A percentile compares a stretch with the other conserved stretches of the same genome.
These are phyloP conservation scores for Erodium trifolium DNA, from an alignment of 441 rosid species.

Conservation along the genomic window DNA sequence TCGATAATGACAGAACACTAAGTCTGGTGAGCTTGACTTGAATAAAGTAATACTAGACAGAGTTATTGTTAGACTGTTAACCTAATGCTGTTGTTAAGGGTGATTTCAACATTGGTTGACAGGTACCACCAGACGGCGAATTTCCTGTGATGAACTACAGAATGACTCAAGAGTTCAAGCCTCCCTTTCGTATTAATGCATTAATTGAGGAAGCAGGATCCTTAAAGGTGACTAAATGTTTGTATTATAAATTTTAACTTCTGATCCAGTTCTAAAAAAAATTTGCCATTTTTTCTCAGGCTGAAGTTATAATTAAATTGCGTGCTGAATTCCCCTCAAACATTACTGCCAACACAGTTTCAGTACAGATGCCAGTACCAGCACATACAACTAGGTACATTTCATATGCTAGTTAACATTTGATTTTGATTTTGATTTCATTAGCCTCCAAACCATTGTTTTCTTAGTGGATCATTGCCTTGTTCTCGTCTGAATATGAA, in stretches of 20 bases:
- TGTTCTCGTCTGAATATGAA: too few species aligned
- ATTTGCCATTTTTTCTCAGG: conserved; percentile 28
- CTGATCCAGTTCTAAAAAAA: too few species aligned
- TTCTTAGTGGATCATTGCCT: too few species aligned
- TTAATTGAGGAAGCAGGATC: conserved; percentile 94
- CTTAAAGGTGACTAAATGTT: conserved; percentile 41
- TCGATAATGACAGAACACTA: conserved; percentile 82
- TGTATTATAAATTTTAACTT: too few species aligned
- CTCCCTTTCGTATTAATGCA: conserved; percentile 88
- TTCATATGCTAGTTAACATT: neutral
- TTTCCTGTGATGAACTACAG: conserved; percentile 99
- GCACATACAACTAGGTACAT: conserved; percentile 75
- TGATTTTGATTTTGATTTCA: too few species aligned
- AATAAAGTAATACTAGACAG: neutral
- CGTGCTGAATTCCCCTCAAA: conserved; percentile 75
- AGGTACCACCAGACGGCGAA: conserved; percentile 43
- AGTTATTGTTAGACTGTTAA: neutral
- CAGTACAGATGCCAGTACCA: conserved; percentile 87
- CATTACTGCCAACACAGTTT: conserved; percentile 74
- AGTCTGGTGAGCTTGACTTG: conserved; percentile 56
- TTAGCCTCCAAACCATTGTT: too few species aligned
- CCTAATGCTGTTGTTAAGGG: neutral
- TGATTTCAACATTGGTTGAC: conserved; percentile 58
- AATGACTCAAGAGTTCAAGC: conserved; percentile 97
- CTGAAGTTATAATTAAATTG: conserved; percentile 85